A percentile compares a stretch with the other conserved stretches of the same genome.
Evolutionary conservation across 148 eudicot species (phyloP).

Genomic region (Persicaria tinctoria): DNA sequence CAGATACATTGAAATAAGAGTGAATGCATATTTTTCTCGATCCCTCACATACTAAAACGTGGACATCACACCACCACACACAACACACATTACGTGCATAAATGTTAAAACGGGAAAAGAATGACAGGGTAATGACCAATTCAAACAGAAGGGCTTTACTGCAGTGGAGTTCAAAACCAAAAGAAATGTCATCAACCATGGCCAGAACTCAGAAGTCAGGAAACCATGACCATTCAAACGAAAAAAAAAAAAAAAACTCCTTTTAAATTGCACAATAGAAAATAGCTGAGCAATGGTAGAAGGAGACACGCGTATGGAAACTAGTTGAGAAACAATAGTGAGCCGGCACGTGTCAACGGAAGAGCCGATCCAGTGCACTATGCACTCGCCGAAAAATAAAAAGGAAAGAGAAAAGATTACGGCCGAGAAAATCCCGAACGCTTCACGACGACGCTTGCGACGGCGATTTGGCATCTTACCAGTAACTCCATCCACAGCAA

Average conservation of each 20-base stretch:
- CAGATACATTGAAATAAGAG: too few species aligned
- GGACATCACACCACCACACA: neutral
- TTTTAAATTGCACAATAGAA: neutral
- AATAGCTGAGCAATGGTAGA: too few species aligned
- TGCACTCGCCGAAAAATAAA: neutral
- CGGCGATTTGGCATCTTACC: neutral
- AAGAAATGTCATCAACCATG: too few species aligned
- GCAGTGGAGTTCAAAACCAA: too few species aligned
- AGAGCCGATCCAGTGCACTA: neutral
- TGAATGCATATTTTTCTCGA: neutral
- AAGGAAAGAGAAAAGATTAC: neutral
- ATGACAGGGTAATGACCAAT: neutral
- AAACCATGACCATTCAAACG: too few species aligned
- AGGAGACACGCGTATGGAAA: neutral
- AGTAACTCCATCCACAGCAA: neutral
- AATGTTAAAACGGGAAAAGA: neutral
- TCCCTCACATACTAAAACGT: neutral
- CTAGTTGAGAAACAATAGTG: neutral
- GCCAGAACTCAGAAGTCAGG: too few species aligned
- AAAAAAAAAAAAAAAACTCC: neutral
- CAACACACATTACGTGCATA: neutral
- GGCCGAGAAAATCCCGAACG: neutral
- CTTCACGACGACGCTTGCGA: neutral
- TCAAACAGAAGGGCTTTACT: neutral
- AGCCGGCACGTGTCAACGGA: neutral